Evolutionary conservation across 148 eudicot genomes (phyloP).

Genomic region (Gaultheria prostrata): DNA sequence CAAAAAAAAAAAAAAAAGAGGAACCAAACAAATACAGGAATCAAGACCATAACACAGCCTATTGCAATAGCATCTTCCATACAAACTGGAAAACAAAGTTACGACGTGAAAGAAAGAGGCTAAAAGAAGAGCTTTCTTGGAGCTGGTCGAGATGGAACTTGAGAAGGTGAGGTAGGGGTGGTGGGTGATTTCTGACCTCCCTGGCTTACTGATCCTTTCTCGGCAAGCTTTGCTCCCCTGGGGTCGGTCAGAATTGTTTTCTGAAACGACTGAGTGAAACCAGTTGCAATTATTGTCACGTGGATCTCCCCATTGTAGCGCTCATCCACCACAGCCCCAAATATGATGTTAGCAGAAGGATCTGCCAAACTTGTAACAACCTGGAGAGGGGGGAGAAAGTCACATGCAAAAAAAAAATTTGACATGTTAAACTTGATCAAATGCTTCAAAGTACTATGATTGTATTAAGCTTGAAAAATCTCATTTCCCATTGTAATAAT

Average conservation of each 20-base stretch:
- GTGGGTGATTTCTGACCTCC: slow-evolving; percentile 42
- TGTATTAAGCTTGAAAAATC: not conserved
- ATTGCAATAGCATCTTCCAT: not conserved
- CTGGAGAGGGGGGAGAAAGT: slow-evolving; percentile 27
- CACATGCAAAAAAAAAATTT: not conserved
- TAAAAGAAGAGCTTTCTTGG: slow-evolving; percentile 74
- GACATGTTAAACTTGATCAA: not conserved
- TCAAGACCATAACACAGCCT: slow-evolving; percentile 8
- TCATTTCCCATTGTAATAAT: not conserved
- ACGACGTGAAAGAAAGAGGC: not conserved
- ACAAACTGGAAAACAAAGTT: not conserved
- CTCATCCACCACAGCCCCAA: slow-evolving; percentile 98
- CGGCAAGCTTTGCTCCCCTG: slow-evolving; percentile 56
- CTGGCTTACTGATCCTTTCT: slow-evolving; percentile 39
- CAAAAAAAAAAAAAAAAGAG: not conserved
- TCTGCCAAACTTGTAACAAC: slow-evolving; percentile 97
- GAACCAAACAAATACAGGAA: not conserved
- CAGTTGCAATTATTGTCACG: slow-evolving; percentile 92
- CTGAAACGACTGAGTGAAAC: slow-evolving; percentile 92
- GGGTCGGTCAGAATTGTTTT: slow-evolving; percentile 77
- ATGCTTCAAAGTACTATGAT: not conserved
- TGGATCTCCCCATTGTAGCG: slow-evolving; percentile 96
- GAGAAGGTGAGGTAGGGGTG: slow-evolving; percentile 32
- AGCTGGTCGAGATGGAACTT: slow-evolving; percentile 48
- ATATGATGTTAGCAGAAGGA: slow-evolving; percentile 95